Base-by-base conservation (phyloP, 2,329 filamentous ascomycete genomes). In the Ploettnerulaceae sp. region DNA sequence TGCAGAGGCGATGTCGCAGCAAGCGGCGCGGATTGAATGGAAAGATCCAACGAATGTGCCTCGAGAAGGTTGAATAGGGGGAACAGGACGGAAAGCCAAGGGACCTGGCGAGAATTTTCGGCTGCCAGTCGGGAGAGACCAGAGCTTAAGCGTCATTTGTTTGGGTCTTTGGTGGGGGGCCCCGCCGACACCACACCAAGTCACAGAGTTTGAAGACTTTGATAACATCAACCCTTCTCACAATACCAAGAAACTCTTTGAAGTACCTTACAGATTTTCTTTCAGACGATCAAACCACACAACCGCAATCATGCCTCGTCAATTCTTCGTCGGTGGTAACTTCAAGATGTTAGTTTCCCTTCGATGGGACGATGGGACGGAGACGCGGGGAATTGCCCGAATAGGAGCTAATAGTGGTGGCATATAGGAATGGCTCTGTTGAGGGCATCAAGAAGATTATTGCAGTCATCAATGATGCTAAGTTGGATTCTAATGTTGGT, bases 281-380 rank as follows among this genome's bases (percentile, higher is more conserved):
- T 38, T 22, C 11, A 33, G 14, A 7, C 26, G 5, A 1, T 4
- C 24, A 36, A 41, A 42, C 17, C 20, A 50, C 9, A n/a, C 48
- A 49, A 51, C 50, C 47, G 54, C 51, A 60, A 65, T 55, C 61
- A 95, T 95, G 89, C 79, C 84, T 79, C 89, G 89, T 77, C 86
- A 89, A 77, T 95, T 95, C 79, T 95, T 95, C 71, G 87, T 95
- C 70, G 90, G 90, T 71, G 90, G 90, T 68, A 98, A 98, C 84
- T 97, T 97, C 77, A 97, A 98, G 81, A 97, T 97, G 90, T 95
- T 74, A 67, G 78, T 69, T 28, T 35, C 49, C 24, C 53, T 51
- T 35, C n/a, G n/a, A n/a, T n/a, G n/a, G n/a, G n/a, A 21, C 33
- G n/a, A 14, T 45, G 44, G 15, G 45, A 18, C 36, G 38, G 34